Percentiles rank a stretch among this genome's conserved stretches.
These are phyloP conservation scores for Boletus sp. DNA, from an alignment of 768 basidiomycete genomes.

Conservation along the genomic window DNA sequence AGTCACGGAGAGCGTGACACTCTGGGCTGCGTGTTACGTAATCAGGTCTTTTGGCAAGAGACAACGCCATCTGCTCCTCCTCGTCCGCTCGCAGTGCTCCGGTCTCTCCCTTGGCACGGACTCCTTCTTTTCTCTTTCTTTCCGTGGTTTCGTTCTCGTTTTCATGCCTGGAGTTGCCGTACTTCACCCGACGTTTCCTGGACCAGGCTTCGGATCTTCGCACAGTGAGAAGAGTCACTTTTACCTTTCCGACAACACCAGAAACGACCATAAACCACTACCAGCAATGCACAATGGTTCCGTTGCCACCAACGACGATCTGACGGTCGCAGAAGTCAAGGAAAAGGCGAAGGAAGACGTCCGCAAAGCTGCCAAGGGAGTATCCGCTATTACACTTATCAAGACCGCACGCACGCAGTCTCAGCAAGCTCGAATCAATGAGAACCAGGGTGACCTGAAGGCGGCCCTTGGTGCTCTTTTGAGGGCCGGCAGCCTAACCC, in stretches of 20 bases:
- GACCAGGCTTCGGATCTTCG: conserved; percentile 30
- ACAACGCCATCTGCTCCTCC: conserved; percentile 2
- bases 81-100: conserved; percentile 10
- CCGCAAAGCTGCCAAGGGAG: conserved; percentile 51
- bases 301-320: conserved; percentile 20
- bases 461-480: conserved; percentile 58
- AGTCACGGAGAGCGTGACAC: conserved; percentile 11
- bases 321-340: conserved; percentile 47
- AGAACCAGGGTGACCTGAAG: conserved; percentile 57
- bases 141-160: conserved; percentile 1
- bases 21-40: conserved; percentile 29
- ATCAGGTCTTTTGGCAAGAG: conserved; percentile 6
- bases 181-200: conserved; percentile 36
- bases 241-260: conserved; percentile 12
- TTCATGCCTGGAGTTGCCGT: conserved; percentile 43
- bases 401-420: conserved; percentile 58
- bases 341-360: conserved; percentile 46
- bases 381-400: conserved; percentile 59
- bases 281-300: conserved; percentile 42
- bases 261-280: conserved; percentile 11
- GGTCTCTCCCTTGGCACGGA: conserved; percentile 8
- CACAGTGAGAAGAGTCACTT: conserved; percentile 20
- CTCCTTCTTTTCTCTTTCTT: neutral
- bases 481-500: conserved; percentile 56
- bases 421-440: conserved; percentile 46